Percentiles rank a stretch among this genome's conserved stretches.
These are phyloP conservation scores for Thielaviopsis musarum DNA, from an alignment of 2,329 filamentous ascomycete species.

Conservation along the genomic window DNA sequence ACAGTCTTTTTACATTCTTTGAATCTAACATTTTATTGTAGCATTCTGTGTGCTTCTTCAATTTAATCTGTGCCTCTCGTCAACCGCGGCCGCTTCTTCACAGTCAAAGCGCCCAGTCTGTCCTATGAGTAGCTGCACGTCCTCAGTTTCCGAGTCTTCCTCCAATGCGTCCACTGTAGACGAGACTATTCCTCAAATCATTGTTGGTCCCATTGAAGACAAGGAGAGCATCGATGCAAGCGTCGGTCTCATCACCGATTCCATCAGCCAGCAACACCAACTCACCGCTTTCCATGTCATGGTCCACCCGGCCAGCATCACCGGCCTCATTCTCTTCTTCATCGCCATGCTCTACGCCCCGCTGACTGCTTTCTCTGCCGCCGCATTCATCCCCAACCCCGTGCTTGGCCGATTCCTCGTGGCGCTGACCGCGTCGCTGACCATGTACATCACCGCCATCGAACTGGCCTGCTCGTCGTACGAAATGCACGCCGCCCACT, in stretches of 20 bases:
- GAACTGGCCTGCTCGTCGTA: slow-evolving; percentile 46
- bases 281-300: slow-evolving; percentile 45
- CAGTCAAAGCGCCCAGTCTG: neutral
- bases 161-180: slow-evolving; percentile 23
- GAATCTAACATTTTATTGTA: neutral
- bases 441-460: slow-evolving; percentile 44
- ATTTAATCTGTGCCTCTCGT: neutral
- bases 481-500: slow-evolving; percentile 41
- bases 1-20: neutral
- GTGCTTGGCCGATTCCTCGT: slow-evolving; percentile 39
- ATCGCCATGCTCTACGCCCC: slow-evolving; percentile 26
- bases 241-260: slow-evolving; percentile 60
- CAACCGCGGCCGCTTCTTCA: neutral
- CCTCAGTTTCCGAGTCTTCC: slow-evolving; percentile 15
- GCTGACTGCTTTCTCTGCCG: slow-evolving; percentile 19
- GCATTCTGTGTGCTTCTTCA: neutral
- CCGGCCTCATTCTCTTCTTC: slow-evolving; percentile 25
- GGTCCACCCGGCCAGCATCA: slow-evolving; percentile 38
- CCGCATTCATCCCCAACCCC: slow-evolving; percentile 15
- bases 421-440: slow-evolving; percentile 41
- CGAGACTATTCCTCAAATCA: slow-evolving; percentile 35
- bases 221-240: slow-evolving; percentile 46
- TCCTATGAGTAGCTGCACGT: neutral
- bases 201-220: slow-evolving; percentile 35
- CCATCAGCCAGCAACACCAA: slow-evolving; percentile 67